A percentile compares a stretch with the other conserved stretches of the same genome.
Conservation (phyloP, 2,329 filamentous ascomycete genomes). For the Aspergillus chevalieri region DNA sequence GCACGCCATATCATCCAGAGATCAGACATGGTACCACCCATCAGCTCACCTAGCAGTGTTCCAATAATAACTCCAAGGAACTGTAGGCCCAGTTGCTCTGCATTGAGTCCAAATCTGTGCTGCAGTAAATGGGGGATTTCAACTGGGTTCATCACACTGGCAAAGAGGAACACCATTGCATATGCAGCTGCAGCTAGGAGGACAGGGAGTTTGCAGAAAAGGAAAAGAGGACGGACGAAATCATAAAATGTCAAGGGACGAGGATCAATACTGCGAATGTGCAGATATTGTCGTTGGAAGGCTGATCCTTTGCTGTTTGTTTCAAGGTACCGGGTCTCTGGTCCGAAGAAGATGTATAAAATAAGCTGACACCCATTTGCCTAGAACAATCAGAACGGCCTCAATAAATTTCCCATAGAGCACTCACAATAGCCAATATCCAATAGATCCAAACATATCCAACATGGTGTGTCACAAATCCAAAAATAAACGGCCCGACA, state of each 20-base stretch:
- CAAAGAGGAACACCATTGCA: conserved; percentile 53
- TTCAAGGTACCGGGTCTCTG: conserved; percentile 48
- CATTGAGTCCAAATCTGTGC: conserved; percentile 51
- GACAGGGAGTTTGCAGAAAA: conserved; percentile 44
- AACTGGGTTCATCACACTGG: conserved; percentile 49
- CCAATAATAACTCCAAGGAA: conserved; percentile 55
- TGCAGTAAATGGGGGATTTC: conserved; percentile 56
- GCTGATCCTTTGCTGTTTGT: conserved; percentile 14
- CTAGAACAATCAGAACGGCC: conserved; percentile 21
- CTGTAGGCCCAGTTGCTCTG: conserved; percentile 54
- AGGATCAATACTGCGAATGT: conserved; percentile 46
- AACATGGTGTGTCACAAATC: conserved; percentile 44
- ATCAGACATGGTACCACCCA: conserved; percentile 52
- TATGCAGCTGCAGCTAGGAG: conserved; percentile 49
- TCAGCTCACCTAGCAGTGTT: conserved; percentile 52
- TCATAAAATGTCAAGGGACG: conserved; percentile 43
- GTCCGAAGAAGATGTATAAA: conserved; percentile 49
- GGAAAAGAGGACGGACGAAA: conserved; percentile 47
- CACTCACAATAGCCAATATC: conserved; percentile 49
- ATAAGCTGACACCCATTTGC: conserved; percentile 51
- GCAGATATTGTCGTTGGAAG: conserved; percentile 41
- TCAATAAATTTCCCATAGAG: neutral
- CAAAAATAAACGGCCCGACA: conserved; percentile 30
- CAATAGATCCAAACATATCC: conserved; percentile 57
- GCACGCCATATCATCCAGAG: conserved; percentile 47